Percentiles rank a stretch among this genome's conserved stretches.
Evolutionary conservation across 495 filamentous ascomycete species (phyloP).

Genomic region (Neurospora hispaniola): DNA sequence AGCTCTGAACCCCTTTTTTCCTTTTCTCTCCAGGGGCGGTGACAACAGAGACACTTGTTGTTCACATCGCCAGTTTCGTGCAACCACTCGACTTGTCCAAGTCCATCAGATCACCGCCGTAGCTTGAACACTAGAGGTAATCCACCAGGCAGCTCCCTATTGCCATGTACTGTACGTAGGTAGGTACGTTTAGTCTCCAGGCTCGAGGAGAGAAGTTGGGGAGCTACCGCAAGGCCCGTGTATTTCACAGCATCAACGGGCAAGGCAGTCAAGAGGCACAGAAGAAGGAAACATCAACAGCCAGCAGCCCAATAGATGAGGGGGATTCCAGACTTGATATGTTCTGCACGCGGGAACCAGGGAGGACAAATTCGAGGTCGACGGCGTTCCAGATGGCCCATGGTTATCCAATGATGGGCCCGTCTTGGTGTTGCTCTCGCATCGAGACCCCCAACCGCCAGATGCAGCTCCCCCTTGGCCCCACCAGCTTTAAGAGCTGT

Average conservation of each 20-base stretch:
- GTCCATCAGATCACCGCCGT: background rate
- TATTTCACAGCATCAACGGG: background rate
- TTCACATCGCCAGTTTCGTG: background rate
- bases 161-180: background rate
- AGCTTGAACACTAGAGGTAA: background rate
- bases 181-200: background rate
- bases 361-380: background rate
- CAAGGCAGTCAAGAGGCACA: background rate
- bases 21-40: background rate
- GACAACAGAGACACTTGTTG: background rate
- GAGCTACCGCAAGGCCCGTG: background rate
- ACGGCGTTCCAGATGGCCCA: background rate
- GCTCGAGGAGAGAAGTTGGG: background rate
- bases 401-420: background rate
- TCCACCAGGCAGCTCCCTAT: background rate
- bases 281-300: background rate
- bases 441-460: conserved; percentile 2
- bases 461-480: conserved; percentile 1
- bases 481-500: conserved; percentile 5
- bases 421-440: background rate
- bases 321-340: background rate
- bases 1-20: background rate
- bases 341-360: background rate
- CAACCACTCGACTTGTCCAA: background rate
- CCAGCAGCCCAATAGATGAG: background rate